phyloP scores from a whole-genome alignment of 192 early-diverging fungal species.

The Gigaspora rosea region DNA sequence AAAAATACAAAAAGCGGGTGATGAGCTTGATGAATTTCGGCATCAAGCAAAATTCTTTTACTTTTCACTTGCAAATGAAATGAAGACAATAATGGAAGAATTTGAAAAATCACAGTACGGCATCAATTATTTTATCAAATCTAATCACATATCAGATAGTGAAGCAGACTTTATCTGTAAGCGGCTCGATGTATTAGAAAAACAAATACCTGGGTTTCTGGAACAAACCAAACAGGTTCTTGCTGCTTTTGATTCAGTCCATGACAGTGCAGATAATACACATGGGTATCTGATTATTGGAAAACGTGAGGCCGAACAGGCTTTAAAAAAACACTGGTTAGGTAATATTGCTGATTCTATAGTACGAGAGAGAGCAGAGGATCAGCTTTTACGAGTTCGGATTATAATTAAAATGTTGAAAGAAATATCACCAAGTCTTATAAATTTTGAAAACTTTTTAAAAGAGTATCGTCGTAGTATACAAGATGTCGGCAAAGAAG shows the following conservation, averaged over 20 bases:
- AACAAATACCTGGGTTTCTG: neutral
- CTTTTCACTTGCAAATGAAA: neutral
- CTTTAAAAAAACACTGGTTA: neutral
- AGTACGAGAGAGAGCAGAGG: neutral
- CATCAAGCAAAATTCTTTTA: neutral
- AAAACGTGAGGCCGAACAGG: conserved; percentile 15
- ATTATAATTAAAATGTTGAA: neutral
- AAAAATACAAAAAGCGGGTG: neutral
- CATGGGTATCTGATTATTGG: conserved; percentile 12
- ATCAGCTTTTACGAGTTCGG: neutral
- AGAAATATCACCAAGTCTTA: neutral
- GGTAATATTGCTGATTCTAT: conserved; percentile 1
- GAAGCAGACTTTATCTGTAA: neutral
- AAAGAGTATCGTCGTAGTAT: conserved; percentile 10
- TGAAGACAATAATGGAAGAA: neutral
- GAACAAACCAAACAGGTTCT: neutral
- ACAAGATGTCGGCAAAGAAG: neutral
- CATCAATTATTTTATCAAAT: neutral
- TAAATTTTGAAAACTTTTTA: conserved; percentile 12
- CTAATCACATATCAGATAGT: neutral
- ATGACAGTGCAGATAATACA: neutral
- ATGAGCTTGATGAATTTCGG: neutral
- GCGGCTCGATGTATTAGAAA: neutral
- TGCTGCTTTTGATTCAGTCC: neutral
- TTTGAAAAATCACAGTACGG: neutral